Base-by-base conservation (phyloP, 2,329 filamentous ascomycete genomes). In the Macrophomina tecta region DNA sequence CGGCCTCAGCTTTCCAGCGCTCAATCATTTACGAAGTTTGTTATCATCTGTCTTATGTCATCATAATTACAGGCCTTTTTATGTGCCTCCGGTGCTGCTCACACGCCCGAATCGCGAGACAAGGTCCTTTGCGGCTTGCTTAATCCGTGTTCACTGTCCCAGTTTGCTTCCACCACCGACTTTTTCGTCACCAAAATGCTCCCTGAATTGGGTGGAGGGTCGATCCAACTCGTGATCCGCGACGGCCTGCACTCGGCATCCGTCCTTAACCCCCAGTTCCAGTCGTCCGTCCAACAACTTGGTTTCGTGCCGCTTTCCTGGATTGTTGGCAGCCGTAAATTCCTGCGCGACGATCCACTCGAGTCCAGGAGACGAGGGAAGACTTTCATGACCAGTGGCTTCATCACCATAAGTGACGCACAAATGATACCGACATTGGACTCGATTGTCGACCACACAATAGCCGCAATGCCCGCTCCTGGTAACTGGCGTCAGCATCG, bases 391-490 rank as follows among this genome's bases (percentile, higher is more conserved):
- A 67, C 7, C 46, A 67, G 32, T 4, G 93, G 92, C 75, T 96
- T 97, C 65, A 96, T 81, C 0, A 90, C 93, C 7, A 93, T 93
- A 32, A 96, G 90, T 71, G 92, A 96, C 46, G 90, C 92, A 74
- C 91, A 94, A 62, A 91, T 89, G 70, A 96, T 92, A 16, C 91
- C 92, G 2, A 94, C 84, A 69, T 95, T 94, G 72, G 95, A 91
- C 77, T 97, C 93, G 65, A 97, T 87, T 11, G 90, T 49, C 16
- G 65, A 67, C 65, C 65, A 65, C 5, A 48, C 28, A 38, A 65
- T 67, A 3, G 58, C 56, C 1, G 65, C 30, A 28, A 63, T 36
- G 9, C 65, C 65, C 5, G 56, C 49, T 5, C 51, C 64, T 66
- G 34, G 23, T 51, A 11, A 8, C 36, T 16, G 12, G 14, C 9